Percentiles rank a stretch among this genome's conserved stretches.
Evolutionary conservation across 495 filamentous ascomycete species (phyloP).

Genomic region (Lasiosphaeriaceae sp.): DNA sequence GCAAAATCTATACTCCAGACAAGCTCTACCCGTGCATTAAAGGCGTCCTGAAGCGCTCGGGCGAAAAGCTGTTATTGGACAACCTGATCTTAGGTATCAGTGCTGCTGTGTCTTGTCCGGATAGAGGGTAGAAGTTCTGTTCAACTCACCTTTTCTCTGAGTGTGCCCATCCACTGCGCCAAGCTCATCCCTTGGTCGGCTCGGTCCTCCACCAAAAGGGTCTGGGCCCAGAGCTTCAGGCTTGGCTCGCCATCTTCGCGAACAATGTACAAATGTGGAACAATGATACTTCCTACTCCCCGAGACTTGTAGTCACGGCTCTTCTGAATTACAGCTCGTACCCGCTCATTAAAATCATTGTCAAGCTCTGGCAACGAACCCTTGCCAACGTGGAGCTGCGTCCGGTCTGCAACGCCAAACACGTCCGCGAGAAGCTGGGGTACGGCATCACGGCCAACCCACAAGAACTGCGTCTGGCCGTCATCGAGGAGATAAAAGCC

Average conservation of each 20-base stretch:
- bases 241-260: conserved; percentile 94
- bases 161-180: conserved; percentile 83
- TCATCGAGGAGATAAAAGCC: conserved; percentile 98
- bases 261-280: conserved; percentile 90
- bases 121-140: conserved; percentile 4
- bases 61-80: conserved; percentile 35
- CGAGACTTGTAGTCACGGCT: conserved; percentile 78
- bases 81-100: conserved; percentile 33
- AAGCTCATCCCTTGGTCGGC: conserved; percentile 91
- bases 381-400: conserved; percentile 87
- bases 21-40: neutral
- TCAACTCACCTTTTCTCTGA: conserved; percentile 90
- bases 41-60: neutral
- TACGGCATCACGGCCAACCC: conserved; percentile 90
- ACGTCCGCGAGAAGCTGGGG: conserved; percentile 86
- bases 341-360: conserved; percentile 92
- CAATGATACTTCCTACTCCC: conserved; percentile 83
- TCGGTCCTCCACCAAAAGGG: conserved; percentile 89
- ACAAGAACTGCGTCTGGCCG: conserved; percentile 95
- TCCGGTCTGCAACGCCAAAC: conserved; percentile 77
- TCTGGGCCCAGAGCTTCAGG: conserved; percentile 93
- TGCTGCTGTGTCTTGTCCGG: conserved; percentile 1
- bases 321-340: conserved; percentile 87
- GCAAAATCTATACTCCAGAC: neutral
- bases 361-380: conserved; percentile 78